Evolutionary conservation across 331 rosid genomes (phyloP), one percentile per base, ranked within the genome.

Genomic region (Pyracantha coccinea): DNA sequence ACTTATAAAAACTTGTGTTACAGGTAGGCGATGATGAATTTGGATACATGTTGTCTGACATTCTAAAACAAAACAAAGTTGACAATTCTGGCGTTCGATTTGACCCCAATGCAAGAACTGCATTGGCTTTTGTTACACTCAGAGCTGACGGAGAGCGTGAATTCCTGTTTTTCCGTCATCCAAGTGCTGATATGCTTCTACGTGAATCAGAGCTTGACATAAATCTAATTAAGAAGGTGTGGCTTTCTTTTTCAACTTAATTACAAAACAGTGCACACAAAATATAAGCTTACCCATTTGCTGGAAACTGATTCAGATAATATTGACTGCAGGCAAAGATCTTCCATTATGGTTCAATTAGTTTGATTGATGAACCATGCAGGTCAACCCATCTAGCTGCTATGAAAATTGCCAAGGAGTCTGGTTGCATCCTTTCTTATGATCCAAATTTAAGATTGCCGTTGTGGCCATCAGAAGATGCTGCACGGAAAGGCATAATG

Each of bases 141-240:
- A 83, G 93, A 83, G 89, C 89, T 13, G 98, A 93, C 53, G 98
- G 98, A 0, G 98, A 93, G 74, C 92, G 98, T 2, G 98, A 93
- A 58, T 91, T 93, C 80, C 83, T 93, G 74, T 93, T 93, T 82
- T 91, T 89, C 83, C 90, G 96, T 35, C 80, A 93, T 83, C 98
- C 98, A 20, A 93, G 98, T 29, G 98, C 98, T 78, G 98, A 93
- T 80, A 91, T 93, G 97, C 98, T 89, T 82, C 83, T 93, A 64
- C 86, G 65, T 8, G 98, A 91, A 77, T 81, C 91, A 55, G 97
- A 93, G 83, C 97, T 93, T 52, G 93, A 93, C 69, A 68, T 75
- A 69, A 69, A 75, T 81, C 83, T 93, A 57, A 67, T 93, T 77
- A 75, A 86, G 71, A 60, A 89, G 98, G 98, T 85, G 35, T 58